Conservation (phyloP, 1,139 yeast species). For the Blastobotrys illinoisensis region DNA sequence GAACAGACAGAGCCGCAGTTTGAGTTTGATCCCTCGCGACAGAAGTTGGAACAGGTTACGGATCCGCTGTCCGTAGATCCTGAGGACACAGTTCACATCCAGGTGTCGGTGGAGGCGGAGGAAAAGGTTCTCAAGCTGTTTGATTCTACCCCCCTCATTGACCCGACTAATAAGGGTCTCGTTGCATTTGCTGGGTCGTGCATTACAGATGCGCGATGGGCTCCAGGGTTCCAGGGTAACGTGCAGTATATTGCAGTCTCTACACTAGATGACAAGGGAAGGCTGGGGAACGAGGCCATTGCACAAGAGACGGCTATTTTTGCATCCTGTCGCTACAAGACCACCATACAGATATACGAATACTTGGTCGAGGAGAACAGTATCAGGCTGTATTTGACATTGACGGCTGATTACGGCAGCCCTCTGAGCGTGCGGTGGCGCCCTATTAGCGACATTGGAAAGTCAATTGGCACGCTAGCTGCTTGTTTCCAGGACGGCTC, state of each 20-base stretch:
- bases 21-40: neutral
- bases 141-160: neutral
- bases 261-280: slow-evolving; percentile 48
- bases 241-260: slow-evolving; percentile 50
- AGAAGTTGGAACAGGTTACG: neutral
- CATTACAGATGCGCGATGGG: slow-evolving; percentile 25
- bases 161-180: slow-evolving; percentile 11
- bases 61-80: neutral
- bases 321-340: slow-evolving; percentile 16
- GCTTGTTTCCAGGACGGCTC: slow-evolving; percentile 62
- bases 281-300: slow-evolving; percentile 18
- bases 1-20: neutral
- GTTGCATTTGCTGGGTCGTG: slow-evolving; percentile 27
- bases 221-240: slow-evolving; percentile 29
- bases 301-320: slow-evolving; percentile 19
- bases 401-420: slow-evolving; percentile 50
- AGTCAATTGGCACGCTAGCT: slow-evolving; percentile 40
- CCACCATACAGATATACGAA: slow-evolving; percentile 22
- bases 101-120: neutral
- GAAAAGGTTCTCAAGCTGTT: neutral
- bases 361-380: neutral
- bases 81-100: neutral
- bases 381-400: slow-evolving; percentile 28
- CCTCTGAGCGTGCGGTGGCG: slow-evolving; percentile 52
- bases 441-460: slow-evolving; percentile 27